phyloP scores from a whole-genome alignment of 2,329 filamentous ascomycete genomes.

The Cytospora chrysosperma region DNA sequence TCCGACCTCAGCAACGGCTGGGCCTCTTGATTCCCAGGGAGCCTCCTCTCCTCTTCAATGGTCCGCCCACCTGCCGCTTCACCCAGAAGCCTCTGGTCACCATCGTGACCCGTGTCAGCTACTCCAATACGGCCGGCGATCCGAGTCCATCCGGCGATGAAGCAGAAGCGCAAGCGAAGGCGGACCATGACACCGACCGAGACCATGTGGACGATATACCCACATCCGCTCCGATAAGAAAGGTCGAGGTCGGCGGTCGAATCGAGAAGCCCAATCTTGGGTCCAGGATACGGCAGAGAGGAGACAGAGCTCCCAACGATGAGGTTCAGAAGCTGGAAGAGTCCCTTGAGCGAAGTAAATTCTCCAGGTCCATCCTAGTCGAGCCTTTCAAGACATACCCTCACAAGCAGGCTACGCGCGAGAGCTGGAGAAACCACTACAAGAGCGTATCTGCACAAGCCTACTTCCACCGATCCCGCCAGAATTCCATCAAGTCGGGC shows the following conservation, averaged over 20 bases:
- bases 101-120: neutral
- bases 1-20: slow-evolving; percentile 35
- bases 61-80: slow-evolving; percentile 3
- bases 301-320: neutral
- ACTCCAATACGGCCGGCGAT: neutral
- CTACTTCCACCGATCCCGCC: slow-evolving; percentile 37
- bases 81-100: neutral
- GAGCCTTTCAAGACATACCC: slow-evolving; percentile 28
- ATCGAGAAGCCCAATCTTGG: neutral
- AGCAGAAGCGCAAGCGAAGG: neutral
- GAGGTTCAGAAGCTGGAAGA: slow-evolving; percentile 1
- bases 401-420: slow-evolving; percentile 26
- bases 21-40: slow-evolving; percentile 30
- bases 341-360: slow-evolving; percentile 14
- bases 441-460: slow-evolving; percentile 37
- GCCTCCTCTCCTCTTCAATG: slow-evolving; percentile 12
- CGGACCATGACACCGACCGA: neutral
- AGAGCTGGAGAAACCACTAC: slow-evolving; percentile 27
- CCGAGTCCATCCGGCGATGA: neutral
- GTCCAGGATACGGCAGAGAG: neutral
- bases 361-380: slow-evolving; percentile 32
- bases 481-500: neutral
- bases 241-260: neutral
- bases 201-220: neutral
- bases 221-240: neutral